phyloP scores from a whole-genome alignment of 257 asterid genomes.

The Solanum tarapatanum region DNA sequence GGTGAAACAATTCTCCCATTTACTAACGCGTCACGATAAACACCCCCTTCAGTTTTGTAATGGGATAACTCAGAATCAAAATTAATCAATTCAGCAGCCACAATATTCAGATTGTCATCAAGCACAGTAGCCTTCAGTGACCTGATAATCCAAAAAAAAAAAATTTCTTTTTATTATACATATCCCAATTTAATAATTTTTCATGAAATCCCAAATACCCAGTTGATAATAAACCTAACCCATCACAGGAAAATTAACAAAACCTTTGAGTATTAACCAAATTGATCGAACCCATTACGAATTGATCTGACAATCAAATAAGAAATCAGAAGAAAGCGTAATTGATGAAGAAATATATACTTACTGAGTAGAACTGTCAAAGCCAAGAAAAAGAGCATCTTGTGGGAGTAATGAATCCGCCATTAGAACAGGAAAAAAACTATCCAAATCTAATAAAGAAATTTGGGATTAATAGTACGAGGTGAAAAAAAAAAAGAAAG shows the following conservation, averaged over 20 bases:
- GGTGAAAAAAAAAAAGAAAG: background rate
- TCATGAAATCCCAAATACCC: background rate
- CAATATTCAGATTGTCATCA: conserved; percentile 60
- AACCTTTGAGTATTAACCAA: background rate
- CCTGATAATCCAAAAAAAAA: conserved; percentile 24
- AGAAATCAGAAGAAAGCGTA: background rate
- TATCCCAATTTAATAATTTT: background rate
- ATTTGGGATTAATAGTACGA: background rate
- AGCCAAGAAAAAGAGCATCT: conserved; percentile 68
- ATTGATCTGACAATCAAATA: background rate
- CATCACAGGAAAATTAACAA: background rate
- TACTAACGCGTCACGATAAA: conserved; percentile 47
- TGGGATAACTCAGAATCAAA: conserved; percentile 74
- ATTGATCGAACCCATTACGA: background rate
- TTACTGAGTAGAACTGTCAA: conserved; percentile 92
- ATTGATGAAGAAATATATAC: conserved; percentile 11
- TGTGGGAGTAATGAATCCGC: conserved; percentile 53
- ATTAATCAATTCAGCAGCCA: conserved; percentile 56
- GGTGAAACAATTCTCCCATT: conserved; percentile 86
- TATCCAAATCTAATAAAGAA: background rate
- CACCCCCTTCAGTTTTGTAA: conserved; percentile 87
- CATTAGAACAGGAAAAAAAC: conserved; percentile 17
- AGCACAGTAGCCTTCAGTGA: conserved; percentile 82
- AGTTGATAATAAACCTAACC: background rate
- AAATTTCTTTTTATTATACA: background rate